phyloP scores from a whole-genome alignment of 192 early-diverging fungal species.

The Linnemannia zychae region DNA sequence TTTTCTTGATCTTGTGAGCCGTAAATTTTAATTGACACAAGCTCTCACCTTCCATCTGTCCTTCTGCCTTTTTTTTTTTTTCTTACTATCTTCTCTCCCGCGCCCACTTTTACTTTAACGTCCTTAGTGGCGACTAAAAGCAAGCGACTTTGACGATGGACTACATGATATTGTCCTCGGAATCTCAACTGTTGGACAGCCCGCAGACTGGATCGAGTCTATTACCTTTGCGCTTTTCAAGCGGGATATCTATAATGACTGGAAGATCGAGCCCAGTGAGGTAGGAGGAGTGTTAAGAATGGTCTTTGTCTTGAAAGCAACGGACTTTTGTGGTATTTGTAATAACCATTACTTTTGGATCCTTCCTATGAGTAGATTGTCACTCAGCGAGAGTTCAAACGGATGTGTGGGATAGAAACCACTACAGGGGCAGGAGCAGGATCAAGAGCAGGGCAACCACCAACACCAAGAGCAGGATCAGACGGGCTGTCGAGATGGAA shows the following conservation, averaged over 20 bases:
- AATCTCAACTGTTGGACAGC: neutral
- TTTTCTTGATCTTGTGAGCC: neutral
- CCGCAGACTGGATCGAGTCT: neutral
- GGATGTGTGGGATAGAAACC: neutral
- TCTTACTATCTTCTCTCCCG: no score
- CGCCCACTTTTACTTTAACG: neutral
- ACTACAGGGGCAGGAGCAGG: neutral
- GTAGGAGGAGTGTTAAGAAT: neutral
- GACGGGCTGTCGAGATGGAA: neutral
- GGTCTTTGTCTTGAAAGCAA: no score
- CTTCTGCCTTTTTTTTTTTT: no score
- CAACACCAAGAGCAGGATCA: neutral
- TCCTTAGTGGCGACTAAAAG: neutral
- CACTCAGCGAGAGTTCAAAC: neutral
- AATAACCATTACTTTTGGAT: neutral
- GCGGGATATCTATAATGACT: neutral
- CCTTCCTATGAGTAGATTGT: neutral
- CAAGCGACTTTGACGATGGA: neutral
- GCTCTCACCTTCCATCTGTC: neutral
- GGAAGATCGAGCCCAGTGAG: conserved; percentile 3
- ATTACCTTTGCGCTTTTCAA: neutral
- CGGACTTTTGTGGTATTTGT: no score
- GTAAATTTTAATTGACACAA: neutral
- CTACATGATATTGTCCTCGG: conserved; percentile 1
- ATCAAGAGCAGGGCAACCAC: neutral